Conservation (phyloP, 192 early-diverging fungal species). For the Entomortierella lignicola region DNA sequence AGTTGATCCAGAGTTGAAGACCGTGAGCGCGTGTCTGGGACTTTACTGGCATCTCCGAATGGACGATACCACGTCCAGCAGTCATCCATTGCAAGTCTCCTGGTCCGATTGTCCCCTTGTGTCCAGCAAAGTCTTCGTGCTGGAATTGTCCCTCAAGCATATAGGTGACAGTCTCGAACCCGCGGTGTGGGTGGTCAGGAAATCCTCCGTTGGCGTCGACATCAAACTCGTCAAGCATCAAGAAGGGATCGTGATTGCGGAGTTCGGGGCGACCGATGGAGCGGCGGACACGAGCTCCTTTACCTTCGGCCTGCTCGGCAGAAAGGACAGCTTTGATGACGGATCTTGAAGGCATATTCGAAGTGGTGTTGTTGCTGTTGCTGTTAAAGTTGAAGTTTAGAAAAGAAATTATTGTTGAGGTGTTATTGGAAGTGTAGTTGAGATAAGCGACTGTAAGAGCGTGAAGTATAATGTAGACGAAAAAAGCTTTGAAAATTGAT, state of each 20-base stretch:
- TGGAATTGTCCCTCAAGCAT: slow-evolving; percentile 67
- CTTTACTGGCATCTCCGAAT: slow-evolving; percentile 64
- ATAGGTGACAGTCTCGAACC: slow-evolving; percentile 78
- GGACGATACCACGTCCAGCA: slow-evolving; percentile 75
- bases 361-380: neutral
- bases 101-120: slow-evolving; percentile 61
- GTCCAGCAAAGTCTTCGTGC: slow-evolving; percentile 71
- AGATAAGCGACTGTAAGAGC: no score
- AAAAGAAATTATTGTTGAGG: neutral
- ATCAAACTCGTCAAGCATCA: slow-evolving; percentile 48
- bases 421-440: neutral
- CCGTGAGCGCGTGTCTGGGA: slow-evolving; percentile 53
- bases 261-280: slow-evolving; percentile 72
- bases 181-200: slow-evolving; percentile 67
- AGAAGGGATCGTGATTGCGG: slow-evolving; percentile 51
- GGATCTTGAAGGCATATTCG: slow-evolving; percentile 18
- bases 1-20: slow-evolving; percentile 78
- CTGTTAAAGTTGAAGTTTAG: neutral
- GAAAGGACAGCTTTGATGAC: slow-evolving; percentile 29
- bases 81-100: slow-evolving; percentile 78
- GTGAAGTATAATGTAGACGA: neutral
- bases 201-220: slow-evolving; percentile 49
- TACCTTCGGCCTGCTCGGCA: slow-evolving; percentile 75
- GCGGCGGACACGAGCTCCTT: slow-evolving; percentile 85
- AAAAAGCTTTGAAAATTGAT: neutral